These are phyloP conservation scores for Cutaneotrichosporon sp. DNA, from an alignment of 1,284 basidiomycete species.

Conservation along the genomic window DNA sequence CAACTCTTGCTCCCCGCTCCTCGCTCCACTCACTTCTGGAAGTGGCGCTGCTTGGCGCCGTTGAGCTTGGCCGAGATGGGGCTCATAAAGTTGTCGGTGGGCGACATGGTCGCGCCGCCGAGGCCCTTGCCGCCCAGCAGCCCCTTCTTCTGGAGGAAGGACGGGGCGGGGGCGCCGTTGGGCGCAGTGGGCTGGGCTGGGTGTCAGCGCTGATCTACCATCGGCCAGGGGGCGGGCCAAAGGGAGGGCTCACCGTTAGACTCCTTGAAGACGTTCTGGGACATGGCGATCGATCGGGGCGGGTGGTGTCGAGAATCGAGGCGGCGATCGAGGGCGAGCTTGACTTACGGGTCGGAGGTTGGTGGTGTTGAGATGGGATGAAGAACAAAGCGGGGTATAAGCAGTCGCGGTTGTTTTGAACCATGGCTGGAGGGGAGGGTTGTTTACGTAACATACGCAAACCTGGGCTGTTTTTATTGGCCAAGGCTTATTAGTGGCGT, in stretches of 20 bases:
- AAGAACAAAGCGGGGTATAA: slow-evolving; percentile 13
- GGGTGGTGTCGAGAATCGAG: no score
- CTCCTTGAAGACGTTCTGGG: slow-evolving; percentile 27
- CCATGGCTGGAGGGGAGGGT: neutral
- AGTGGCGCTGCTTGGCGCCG: slow-evolving; percentile 86
- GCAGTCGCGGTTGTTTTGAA: slow-evolving; percentile 29
- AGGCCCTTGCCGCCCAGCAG: slow-evolving; percentile 27
- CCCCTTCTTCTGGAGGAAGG: slow-evolving; percentile 52
- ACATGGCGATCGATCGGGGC: slow-evolving; percentile 10
- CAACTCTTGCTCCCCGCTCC: neutral
- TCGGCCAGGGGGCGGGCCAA: no score
- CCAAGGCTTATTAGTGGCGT: neutral
- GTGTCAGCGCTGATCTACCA: no score
- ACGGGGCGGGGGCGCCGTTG: slow-evolving; percentile 24
- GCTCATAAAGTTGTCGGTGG: slow-evolving; percentile 88
- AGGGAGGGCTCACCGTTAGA: slow-evolving; percentile 24
- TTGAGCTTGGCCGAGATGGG: slow-evolving; percentile 85
- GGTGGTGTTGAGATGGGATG: slow-evolving; percentile 5
- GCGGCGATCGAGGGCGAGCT: neutral
- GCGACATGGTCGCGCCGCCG: slow-evolving; percentile 70
- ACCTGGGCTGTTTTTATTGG: neutral
- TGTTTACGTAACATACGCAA: slow-evolving; percentile 19
- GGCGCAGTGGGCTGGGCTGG: slow-evolving; percentile 12
- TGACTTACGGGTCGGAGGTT: neutral
- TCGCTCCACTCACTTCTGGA: slow-evolving; percentile 67